Conservation (phyloP, 306 rosid species). For the Inga leiocalycina region DNA sequence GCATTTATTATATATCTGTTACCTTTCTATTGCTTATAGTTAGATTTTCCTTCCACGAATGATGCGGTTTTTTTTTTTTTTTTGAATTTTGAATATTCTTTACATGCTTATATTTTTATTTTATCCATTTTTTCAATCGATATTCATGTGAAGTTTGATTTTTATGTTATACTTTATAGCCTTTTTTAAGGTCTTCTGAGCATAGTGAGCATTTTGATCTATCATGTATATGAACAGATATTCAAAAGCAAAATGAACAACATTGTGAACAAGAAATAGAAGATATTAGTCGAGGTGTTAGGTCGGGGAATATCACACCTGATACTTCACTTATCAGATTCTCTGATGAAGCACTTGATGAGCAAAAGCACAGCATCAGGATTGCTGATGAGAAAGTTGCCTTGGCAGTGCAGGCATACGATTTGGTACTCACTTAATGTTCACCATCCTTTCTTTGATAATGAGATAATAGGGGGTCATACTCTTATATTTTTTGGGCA, state of each 20-base stretch:
- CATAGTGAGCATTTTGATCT: conserved; percentile 23
- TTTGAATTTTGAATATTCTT: not conserved
- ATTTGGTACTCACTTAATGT: conserved; percentile 62
- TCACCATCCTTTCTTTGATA: not conserved
- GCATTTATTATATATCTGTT: conserved; percentile 14
- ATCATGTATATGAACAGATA: conserved; percentile 56
- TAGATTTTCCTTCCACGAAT: conserved; percentile 15
- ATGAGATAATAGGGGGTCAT: not conserved
- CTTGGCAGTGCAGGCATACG: conserved; percentile 91
- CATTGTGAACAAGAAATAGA: conserved; percentile 92
- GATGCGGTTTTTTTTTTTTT: not conserved
- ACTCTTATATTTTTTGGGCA: not conserved
- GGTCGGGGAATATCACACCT: conserved; percentile 65
- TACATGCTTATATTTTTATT: not conserved
- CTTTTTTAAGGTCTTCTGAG: conserved; percentile 7
- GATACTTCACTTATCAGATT: not conserved
- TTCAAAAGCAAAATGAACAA: conserved; percentile 81
- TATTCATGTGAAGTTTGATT: conserved; percentile 8
- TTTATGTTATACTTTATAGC: not conserved
- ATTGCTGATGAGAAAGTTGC: conserved; percentile 92
- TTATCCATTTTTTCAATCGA: conserved; percentile 6
- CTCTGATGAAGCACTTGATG: conserved; percentile 78
- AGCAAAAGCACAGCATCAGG: conserved; percentile 93
- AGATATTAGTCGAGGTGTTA: conserved; percentile 71
- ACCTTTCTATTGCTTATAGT: not conserved